phyloP scores from a whole-genome alignment of 164 flowering plant genomes.

The Berberis thunbergii region DNA sequence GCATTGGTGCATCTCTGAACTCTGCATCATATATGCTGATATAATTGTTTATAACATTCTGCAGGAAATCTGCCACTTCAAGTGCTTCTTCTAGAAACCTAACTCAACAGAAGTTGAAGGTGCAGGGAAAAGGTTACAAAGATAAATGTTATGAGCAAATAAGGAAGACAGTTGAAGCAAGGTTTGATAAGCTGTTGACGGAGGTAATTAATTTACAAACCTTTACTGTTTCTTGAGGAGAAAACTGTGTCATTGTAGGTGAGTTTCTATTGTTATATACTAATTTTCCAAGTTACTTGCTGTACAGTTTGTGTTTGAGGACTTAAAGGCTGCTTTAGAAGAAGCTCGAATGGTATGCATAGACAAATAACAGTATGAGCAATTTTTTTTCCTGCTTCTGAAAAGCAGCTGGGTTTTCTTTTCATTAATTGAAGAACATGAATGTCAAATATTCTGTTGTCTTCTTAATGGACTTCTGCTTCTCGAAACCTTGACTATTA shows the following conservation, averaged over 20 bases:
- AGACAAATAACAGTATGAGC: not conserved
- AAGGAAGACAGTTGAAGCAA: slow-evolving; percentile 72
- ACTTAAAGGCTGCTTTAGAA: slow-evolving; percentile 87
- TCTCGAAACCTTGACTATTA: too few species aligned
- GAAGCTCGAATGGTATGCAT: slow-evolving; percentile 76
- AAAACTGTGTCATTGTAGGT: not conserved
- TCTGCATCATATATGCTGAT: too few species aligned
- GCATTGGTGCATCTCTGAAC: too few species aligned
- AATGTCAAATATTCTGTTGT: too few species aligned
- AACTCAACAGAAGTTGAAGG: slow-evolving; percentile 61
- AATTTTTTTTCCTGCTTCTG: not conserved
- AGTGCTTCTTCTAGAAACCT: slow-evolving; percentile 52
- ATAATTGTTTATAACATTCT: not conserved
- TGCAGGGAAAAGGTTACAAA: slow-evolving; percentile 89
- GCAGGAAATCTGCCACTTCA: slow-evolving; percentile 56
- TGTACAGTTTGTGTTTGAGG: slow-evolving; percentile 67
- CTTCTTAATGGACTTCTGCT: too few species aligned
- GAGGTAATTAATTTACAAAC: slow-evolving; percentile 35
- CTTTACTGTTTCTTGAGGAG: not conserved
- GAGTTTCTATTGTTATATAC: not conserved
- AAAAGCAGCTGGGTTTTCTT: not conserved
- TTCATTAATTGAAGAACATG: too few species aligned
- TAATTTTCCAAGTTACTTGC: slow-evolving; percentile 15
- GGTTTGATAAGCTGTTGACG: slow-evolving; percentile 66
- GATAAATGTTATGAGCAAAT: slow-evolving; percentile 98